A percentile compares a stretch with the other conserved stretches of the same genome.
Conservation (phyloP, 139 green algal species). For the Chlamydomonas sp. region DNA sequence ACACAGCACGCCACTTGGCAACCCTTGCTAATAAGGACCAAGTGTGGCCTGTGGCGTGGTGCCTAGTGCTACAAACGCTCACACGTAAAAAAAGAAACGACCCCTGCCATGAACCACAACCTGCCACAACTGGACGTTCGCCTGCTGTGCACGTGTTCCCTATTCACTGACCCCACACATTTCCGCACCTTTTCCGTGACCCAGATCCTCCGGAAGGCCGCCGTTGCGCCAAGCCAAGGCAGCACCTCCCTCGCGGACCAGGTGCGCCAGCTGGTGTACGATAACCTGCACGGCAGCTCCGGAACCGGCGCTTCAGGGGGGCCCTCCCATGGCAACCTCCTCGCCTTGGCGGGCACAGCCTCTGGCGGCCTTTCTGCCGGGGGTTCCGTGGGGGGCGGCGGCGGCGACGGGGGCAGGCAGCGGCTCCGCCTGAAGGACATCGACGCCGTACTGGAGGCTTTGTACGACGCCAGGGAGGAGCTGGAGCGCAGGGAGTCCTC, state of each 20-base stretch:
- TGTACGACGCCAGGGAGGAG: conserved; percentile 57
- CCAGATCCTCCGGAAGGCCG: conserved; percentile 36
- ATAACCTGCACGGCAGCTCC: not conserved
- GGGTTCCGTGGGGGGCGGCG: not conserved
- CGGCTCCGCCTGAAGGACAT: conserved; percentile 50
- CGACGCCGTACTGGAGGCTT: conserved; percentile 62
- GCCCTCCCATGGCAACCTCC: too few species aligned
- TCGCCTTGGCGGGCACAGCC: not conserved
- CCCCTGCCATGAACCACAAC: too few species aligned
- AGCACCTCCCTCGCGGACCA: conserved; percentile 29
- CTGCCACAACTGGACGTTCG: too few species aligned
- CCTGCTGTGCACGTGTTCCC: too few species aligned
- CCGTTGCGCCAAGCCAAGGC: not conserved
- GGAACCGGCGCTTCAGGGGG: not conserved
- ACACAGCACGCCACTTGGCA: not conserved
- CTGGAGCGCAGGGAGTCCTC: conserved; percentile 64
- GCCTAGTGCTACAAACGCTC: too few species aligned
- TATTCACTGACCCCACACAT: not conserved
- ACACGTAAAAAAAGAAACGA: too few species aligned
- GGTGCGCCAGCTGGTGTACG: conserved; percentile 35
- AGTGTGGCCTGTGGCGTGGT: too few species aligned
- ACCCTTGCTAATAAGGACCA: not conserved
- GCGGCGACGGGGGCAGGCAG: not conserved
- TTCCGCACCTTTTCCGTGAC: not conserved
- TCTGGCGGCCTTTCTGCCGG: not conserved